Percentiles rank a stretch among this genome's conserved stretches.
Evolutionary conservation across 1,284 basidiomycete species (phyloP).

Genomic region (Fomitiporia mediterranea): DNA sequence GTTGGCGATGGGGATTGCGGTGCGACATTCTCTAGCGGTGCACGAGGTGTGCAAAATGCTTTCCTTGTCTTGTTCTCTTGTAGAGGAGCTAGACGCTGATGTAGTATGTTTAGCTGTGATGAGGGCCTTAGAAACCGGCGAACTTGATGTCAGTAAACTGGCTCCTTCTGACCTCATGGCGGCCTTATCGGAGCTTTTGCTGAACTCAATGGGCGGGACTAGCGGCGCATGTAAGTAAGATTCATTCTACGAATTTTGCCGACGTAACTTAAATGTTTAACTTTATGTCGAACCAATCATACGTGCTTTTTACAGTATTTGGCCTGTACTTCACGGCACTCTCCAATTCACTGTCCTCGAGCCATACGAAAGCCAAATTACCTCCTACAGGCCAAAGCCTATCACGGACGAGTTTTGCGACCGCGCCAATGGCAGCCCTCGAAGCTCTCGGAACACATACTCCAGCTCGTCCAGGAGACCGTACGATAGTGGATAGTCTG

Average conservation of each 20-base stretch:
- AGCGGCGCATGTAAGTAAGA: slow-evolving; percentile 28
- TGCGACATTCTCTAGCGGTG: slow-evolving; percentile 31
- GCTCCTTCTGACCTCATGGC: slow-evolving; percentile 1
- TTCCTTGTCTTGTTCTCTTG: not conserved
- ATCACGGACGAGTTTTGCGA: slow-evolving; percentile 3
- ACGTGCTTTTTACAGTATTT: slow-evolving; percentile 34
- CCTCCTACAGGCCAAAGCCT: not conserved
- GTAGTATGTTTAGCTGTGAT: slow-evolving; percentile 14
- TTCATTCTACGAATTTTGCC: not conserved
- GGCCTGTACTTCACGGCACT: slow-evolving; percentile 48
- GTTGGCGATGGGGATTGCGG: slow-evolving; percentile 36
- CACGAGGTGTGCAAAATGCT: slow-evolving; percentile 23
- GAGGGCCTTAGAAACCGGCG: slow-evolving; percentile 18
- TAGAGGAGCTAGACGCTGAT: not conserved
- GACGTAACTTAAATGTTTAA: not conserved
- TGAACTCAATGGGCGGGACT: slow-evolving; percentile 35
- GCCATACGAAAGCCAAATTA: no score
- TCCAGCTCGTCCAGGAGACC: slow-evolving; percentile 48
- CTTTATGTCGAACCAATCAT: not conserved
- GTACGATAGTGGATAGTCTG: slow-evolving; percentile 51
- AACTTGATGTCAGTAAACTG: slow-evolving; percentile 9
- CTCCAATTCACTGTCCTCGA: slow-evolving; percentile 28
- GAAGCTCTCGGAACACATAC: slow-evolving; percentile 39
- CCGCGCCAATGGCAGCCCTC: slow-evolving; percentile 31
- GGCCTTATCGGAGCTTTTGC: slow-evolving; percentile 23